phyloP scores from a whole-genome alignment of 257 asterid species.

The Parsonsia alboflavescens region DNA sequence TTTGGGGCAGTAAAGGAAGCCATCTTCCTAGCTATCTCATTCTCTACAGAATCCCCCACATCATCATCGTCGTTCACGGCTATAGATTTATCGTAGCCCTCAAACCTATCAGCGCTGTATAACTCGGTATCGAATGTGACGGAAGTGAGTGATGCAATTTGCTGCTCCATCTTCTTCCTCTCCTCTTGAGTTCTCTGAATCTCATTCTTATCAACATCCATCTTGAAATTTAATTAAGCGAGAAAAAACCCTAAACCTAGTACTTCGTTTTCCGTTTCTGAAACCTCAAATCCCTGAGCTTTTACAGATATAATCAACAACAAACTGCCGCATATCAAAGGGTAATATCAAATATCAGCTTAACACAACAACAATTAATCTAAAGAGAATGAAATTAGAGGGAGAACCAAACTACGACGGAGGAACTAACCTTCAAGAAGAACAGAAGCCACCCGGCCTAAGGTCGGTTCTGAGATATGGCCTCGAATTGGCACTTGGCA shows the following conservation, averaged over 20 bases:
- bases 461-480: background rate
- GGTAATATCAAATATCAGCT: background rate
- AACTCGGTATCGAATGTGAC: slow-evolving; percentile 70
- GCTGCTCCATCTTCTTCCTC: slow-evolving; percentile 86
- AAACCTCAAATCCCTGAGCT: slow-evolving; percentile 6
- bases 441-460: no score
- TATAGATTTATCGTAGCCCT: slow-evolving; percentile 76
- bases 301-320: background rate
- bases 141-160: slow-evolving; percentile 64
- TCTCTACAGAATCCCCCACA: slow-evolving; percentile 47
- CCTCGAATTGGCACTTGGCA: background rate
- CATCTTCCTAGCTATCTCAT: slow-evolving; percentile 69
- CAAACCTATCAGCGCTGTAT: slow-evolving; percentile 54
- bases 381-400: background rate
- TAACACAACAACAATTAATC: background rate
- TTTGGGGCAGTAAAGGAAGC: slow-evolving; percentile 79
- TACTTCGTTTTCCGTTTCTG: slow-evolving; percentile 17
- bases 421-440: background rate
- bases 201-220: slow-evolving; percentile 52
- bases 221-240: background rate
- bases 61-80: slow-evolving; percentile 86
- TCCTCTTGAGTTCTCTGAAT: slow-evolving; percentile 68
- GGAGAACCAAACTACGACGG: slow-evolving; percentile 1
- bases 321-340: background rate
- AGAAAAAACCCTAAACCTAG: background rate